Evolutionary conservation across 2,329 filamentous ascomycete species (phyloP).

Genomic region (Furcasterigmium sp.): DNA sequence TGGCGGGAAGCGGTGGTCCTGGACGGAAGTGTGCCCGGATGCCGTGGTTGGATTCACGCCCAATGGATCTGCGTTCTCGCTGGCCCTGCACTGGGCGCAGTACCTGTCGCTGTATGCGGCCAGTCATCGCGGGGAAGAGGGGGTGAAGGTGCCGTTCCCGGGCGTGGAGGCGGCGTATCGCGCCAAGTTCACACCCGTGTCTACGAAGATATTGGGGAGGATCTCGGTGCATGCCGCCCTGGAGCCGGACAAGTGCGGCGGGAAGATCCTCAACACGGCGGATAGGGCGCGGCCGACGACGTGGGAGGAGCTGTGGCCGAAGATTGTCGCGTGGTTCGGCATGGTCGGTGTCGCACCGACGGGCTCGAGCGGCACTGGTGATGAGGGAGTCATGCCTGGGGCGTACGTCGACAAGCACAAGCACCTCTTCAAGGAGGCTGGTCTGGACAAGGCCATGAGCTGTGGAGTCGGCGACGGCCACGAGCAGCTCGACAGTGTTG

Average conservation of each 20-base stretch:
- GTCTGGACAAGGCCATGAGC: constrained; percentile 15
- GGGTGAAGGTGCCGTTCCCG: constrained; percentile 19
- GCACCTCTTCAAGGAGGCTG: constrained; percentile 20
- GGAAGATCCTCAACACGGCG: constrained; percentile 25
- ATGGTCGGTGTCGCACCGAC: constrained; percentile 18
- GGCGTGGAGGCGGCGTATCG: constrained; percentile 18
- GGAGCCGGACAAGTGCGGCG: constrained; percentile 18
- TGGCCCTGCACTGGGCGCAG: constrained; percentile 33
- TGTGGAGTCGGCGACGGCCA: constrained; percentile 30
- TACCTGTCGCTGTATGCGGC: constrained; percentile 29
- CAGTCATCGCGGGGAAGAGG: constrained; percentile 14
- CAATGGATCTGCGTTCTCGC: constrained; percentile 26
- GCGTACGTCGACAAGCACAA: constrained; percentile 23
- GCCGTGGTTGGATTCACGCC: constrained; percentile 31
- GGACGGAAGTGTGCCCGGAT: constrained; percentile 32
- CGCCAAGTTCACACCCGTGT: constrained; percentile 24
- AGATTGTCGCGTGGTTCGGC: constrained; percentile 24
- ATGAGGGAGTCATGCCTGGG: constrained; percentile 15
- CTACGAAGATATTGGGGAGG: constrained; percentile 20
- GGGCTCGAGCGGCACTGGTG: background rate
- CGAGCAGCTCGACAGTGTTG: constrained; percentile 34
- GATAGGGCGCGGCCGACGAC: constrained; percentile 20
- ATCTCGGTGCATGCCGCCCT: constrained; percentile 23
- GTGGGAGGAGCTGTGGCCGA: constrained; percentile 23
- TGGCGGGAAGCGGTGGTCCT: constrained; percentile 23